Conservation (phyloP, 371 early-diverging fungal species). For the Smittium mucronatum region DNA sequence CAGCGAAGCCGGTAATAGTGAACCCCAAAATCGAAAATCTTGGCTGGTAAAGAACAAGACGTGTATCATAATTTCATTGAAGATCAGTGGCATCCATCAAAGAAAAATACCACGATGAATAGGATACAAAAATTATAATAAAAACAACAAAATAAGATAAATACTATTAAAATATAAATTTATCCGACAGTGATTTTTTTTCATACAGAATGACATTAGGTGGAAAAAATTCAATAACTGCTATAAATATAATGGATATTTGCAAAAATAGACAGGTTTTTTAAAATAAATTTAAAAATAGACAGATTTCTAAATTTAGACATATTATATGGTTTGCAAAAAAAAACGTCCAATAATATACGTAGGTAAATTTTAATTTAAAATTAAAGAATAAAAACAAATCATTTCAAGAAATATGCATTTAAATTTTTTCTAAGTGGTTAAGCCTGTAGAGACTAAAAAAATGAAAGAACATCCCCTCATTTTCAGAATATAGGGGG, state of each 20-base stretch:
- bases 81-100: neutral
- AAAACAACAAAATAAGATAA: neutral
- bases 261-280: too few species aligned
- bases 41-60: neutral
- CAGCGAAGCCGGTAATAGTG: neutral
- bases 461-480: too few species aligned
- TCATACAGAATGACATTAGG: neutral
- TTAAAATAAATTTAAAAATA: too few species aligned
- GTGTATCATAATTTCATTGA: neutral
- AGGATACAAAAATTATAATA: neutral
- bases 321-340: too few species aligned
- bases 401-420: too few species aligned
- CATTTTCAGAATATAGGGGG: too few species aligned
- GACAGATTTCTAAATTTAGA: too few species aligned
- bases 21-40: neutral
- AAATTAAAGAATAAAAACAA: too few species aligned
- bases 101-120: neutral
- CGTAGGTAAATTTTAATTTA: too few species aligned
- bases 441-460: too few species aligned
- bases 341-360: too few species aligned
- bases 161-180: neutral
- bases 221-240: neutral
- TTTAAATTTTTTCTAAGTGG: too few species aligned
- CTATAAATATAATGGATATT: neutral
- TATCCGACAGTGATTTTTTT: neutral